phyloP scores from a whole-genome alignment of 805 yeast genomes.

The Kuraishia piskuri region DNA sequence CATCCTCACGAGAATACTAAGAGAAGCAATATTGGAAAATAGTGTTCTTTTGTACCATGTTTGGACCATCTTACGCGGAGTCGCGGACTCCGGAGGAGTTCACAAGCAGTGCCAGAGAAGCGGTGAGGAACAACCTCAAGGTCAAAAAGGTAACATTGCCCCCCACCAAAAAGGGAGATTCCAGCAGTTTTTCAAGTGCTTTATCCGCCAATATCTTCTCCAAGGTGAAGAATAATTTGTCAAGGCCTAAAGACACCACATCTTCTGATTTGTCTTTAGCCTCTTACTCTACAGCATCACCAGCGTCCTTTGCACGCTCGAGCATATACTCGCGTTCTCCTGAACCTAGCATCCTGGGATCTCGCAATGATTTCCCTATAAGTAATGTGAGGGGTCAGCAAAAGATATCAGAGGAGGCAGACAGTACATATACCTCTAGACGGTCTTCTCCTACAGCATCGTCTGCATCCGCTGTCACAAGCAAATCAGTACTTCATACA shows the following conservation, averaged over 20 bases:
- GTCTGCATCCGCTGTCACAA: background rate
- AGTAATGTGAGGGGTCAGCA: background rate
- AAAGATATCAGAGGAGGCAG: background rate
- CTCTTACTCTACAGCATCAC: background rate
- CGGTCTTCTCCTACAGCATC: background rate
- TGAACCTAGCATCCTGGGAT: background rate
- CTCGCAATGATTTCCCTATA: background rate
- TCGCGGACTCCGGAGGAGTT: constrained; percentile 14
- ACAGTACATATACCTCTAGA: background rate
- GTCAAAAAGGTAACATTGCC: background rate
- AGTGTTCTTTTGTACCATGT: background rate
- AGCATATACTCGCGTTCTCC: background rate
- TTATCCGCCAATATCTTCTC: constrained; percentile 1
- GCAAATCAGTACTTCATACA: background rate
- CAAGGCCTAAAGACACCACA: constrained; percentile 6
- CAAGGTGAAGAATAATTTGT: constrained; percentile 1
- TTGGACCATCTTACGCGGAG: background rate
- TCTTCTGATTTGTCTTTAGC: constrained; percentile 2
- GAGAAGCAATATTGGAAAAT: too few species aligned
- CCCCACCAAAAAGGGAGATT: background rate
- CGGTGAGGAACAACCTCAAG: constrained; percentile 13
- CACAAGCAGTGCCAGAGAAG: constrained; percentile 16
- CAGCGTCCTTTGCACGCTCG: background rate
- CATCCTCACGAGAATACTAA: too few species aligned
- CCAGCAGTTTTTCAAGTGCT: background rate